Percentiles rank a stretch among this genome's conserved stretches.
Conservation (phyloP, 1,139 yeast genomes). For the Casaregolazyma suthepensis region DNA sequence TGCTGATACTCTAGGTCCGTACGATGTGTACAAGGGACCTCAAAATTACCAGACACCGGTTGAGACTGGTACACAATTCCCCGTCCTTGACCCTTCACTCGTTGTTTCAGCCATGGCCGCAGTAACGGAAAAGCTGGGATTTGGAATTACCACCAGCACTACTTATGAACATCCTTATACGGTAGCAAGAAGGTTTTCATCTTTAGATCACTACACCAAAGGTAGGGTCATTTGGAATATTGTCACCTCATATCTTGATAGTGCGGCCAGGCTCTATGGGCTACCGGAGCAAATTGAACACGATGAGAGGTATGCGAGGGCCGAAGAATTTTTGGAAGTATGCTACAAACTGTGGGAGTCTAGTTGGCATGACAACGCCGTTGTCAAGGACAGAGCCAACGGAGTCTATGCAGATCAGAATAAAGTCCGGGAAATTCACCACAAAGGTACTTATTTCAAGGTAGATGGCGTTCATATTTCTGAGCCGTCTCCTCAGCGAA, state of each 20-base stretch:
- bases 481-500: conserved; percentile 39
- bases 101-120: conserved; percentile 39
- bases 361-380: conserved; percentile 41
- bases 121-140: conserved; percentile 35
- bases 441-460: conserved; percentile 35
- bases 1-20: conserved; percentile 45
- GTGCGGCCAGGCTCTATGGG: conserved; percentile 32
- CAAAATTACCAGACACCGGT: conserved; percentile 32
- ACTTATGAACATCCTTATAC: conserved; percentile 40
- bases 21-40: conserved; percentile 41
- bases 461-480: conserved; percentile 38
- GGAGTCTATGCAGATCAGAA: conserved; percentile 35
- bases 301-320: conserved; percentile 36
- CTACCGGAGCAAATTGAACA: conserved; percentile 29
- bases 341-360: conserved; percentile 35
- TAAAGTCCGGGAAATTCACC: conserved; percentile 34
- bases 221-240: conserved; percentile 43
- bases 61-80: conserved; percentile 37
- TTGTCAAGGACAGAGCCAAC: conserved; percentile 26
- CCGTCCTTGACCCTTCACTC: conserved; percentile 36
- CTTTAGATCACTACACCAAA: conserved; percentile 37
- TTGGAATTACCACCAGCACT: conserved; percentile 40
- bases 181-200: conserved; percentile 38
- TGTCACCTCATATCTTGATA: conserved; percentile 34
- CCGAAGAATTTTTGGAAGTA: conserved; percentile 37